These are phyloP conservation scores for Plasmopara viticola DNA, from an alignment of 352 stramenopile species.

Conservation along the genomic window DNA sequence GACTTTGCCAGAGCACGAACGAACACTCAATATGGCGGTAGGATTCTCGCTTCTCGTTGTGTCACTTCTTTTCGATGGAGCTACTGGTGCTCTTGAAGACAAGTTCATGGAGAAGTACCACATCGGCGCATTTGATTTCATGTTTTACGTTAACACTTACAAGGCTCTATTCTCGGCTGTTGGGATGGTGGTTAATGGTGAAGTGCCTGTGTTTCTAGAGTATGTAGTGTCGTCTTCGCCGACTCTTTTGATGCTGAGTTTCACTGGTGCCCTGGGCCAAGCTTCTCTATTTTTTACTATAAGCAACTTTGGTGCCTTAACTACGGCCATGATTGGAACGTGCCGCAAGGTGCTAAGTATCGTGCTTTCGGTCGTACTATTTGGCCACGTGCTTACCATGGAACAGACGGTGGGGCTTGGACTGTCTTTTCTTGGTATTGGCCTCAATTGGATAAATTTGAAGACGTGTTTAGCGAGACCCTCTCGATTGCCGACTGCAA, in stretches of 20 bases:
- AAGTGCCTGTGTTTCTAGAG: constrained; percentile 58
- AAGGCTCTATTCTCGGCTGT: constrained; percentile 63
- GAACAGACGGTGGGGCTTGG: constrained; percentile 61
- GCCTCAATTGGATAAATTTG: constrained; percentile 71
- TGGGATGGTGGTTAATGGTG: constrained; percentile 67
- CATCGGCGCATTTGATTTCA: constrained; percentile 79
- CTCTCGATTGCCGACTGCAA: constrained; percentile 12
- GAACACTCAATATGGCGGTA: constrained; percentile 58
- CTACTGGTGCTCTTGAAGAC: constrained; percentile 73
- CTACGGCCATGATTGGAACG: constrained; percentile 80
- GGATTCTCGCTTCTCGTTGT: constrained; percentile 61
- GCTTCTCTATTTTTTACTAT: constrained; percentile 87
- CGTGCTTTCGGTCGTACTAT: constrained; percentile 76
- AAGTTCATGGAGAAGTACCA: constrained; percentile 79
- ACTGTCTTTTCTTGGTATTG: constrained; percentile 66
- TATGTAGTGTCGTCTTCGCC: constrained; percentile 51
- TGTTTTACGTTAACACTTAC: constrained; percentile 86
- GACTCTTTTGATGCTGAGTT: constrained; percentile 63
- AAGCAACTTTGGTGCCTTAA: constrained; percentile 79
- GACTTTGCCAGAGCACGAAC: constrained; percentile 35
- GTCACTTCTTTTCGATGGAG: constrained; percentile 74
- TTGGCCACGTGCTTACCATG: constrained; percentile 64
- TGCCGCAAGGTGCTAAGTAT: constrained; percentile 84
- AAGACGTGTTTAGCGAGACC: constrained; percentile 41
- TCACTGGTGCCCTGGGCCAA: constrained; percentile 71